Percentiles rank a stretch among this genome's conserved stretches.
These are phyloP conservation scores for Plasmodium blacklocki DNA, from an alignment of 169 alveolate species.

Conservation along the genomic window DNA sequence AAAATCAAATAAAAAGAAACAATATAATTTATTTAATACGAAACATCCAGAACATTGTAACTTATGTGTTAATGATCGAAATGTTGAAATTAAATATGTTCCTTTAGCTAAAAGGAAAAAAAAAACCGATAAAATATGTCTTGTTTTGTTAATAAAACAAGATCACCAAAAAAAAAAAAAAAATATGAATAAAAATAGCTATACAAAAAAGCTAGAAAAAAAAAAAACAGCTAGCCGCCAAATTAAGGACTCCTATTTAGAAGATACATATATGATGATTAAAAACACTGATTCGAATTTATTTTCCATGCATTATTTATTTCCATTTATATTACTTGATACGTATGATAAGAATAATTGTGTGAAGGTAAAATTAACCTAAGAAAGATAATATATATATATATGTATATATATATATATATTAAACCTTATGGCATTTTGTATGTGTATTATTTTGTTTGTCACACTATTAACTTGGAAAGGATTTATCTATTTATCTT, in stretches of 20 bases:
- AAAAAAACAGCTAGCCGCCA: conserved; percentile 7
- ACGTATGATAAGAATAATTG: conserved; percentile 8
- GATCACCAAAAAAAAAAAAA: not conserved
- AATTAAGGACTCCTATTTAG: not conserved
- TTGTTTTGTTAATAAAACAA: conserved; percentile 38
- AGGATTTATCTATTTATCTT: too few species aligned
- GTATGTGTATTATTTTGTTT: too few species aligned
- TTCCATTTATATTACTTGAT: conserved; percentile 64
- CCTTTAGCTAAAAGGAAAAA: conserved; percentile 45
- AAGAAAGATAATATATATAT: not conserved
- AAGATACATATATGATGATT: conserved; percentile 55
- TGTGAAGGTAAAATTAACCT: conserved; percentile 5
- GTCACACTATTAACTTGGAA: too few species aligned
- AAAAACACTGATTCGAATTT: conserved; percentile 61
- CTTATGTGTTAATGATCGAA: conserved; percentile 52
- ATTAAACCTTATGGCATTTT: too few species aligned
- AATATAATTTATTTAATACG: conserved; percentile 6
- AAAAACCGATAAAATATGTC: conserved; percentile 53
- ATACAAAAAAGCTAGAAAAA: conserved; percentile 4
- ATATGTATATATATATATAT: too few species aligned
- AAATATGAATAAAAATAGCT: not conserved
- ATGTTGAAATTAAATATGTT: conserved; percentile 54
- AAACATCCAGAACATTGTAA: conserved; percentile 36
- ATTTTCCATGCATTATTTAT: conserved; percentile 65
- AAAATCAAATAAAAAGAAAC: conserved; percentile 30